Conservation (phyloP, 1,284 basidiomycete species). For the Coniferiporia sulphurascens region DNA sequence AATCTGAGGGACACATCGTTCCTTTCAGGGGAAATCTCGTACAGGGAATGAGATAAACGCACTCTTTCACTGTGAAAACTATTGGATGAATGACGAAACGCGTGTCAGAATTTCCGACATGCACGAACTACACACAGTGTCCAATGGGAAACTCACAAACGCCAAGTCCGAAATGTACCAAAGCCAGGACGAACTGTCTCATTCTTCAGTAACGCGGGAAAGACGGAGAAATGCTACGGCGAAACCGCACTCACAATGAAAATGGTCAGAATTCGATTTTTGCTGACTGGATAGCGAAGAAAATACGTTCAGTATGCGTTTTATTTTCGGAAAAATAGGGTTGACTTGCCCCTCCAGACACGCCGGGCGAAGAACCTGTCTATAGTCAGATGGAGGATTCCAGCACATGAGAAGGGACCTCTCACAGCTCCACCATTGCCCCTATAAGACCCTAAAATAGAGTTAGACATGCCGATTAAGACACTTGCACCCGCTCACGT, state of each 20-base stretch:
- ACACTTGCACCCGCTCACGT: slow-evolving; percentile 21
- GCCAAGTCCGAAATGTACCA: slow-evolving; percentile 24
- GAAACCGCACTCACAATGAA: slow-evolving; percentile 24
- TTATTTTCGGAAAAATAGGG: background rate
- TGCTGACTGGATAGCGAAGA: slow-evolving; percentile 21
- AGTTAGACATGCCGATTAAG: background rate
- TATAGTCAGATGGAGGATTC: slow-evolving; percentile 5
- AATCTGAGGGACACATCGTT: slow-evolving; percentile 25
- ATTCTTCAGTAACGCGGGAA: no score
- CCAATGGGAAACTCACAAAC: slow-evolving; percentile 18
- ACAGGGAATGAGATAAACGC: slow-evolving; percentile 5
- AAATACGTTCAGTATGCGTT: background rate
- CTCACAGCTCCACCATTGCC: slow-evolving; percentile 27
- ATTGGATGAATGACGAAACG: no score
- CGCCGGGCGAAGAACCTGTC: slow-evolving; percentile 30
- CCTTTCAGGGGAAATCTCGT: no score
- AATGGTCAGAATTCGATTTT: slow-evolving; percentile 25
- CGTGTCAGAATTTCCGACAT: no score
- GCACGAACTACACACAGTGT: background rate
- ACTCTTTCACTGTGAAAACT: slow-evolving; percentile 29
- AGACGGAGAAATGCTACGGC: slow-evolving; percentile 1
- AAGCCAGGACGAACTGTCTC: slow-evolving; percentile 22
- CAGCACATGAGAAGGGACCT: no score
- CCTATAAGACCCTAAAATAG: slow-evolving; percentile 23
- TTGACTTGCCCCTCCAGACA: slow-evolving; percentile 27